Conservation (phyloP, 1,139 yeast genomes). For the Magnusiomyces suaveolens region DNA sequence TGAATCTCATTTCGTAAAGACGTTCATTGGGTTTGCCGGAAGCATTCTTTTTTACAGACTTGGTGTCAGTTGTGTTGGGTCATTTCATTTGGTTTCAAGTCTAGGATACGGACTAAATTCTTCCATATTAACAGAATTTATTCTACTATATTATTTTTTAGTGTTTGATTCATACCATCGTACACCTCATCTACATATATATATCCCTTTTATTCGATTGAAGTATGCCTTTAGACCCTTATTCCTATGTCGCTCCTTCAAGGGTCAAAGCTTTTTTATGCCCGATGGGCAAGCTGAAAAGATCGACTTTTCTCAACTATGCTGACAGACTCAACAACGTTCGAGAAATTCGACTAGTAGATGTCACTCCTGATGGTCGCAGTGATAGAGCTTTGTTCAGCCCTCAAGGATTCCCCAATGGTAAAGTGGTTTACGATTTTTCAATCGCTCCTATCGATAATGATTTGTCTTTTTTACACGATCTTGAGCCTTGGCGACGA, state of each 20-base stretch:
- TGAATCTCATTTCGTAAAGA: too few species aligned
- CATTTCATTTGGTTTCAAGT: too few species aligned
- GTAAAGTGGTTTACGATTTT: constrained; percentile 55
- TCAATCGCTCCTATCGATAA: constrained; percentile 42
- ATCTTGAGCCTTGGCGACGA: constrained; percentile 82
- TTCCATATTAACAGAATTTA: too few species aligned
- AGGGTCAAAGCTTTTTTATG: constrained; percentile 59
- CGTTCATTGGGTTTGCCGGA: too few species aligned
- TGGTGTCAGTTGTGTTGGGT: too few species aligned
- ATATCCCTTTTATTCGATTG: not conserved
- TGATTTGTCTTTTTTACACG: constrained; percentile 60
- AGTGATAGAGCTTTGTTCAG: constrained; percentile 47
- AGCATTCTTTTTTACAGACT: too few species aligned
- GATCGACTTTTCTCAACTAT: constrained; percentile 41
- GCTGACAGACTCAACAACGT: constrained; percentile 41
- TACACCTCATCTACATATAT: too few species aligned
- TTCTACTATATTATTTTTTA: too few species aligned
- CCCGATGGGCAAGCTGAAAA: constrained; percentile 53
- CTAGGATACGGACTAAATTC: too few species aligned
- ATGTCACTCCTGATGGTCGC: constrained; percentile 56
- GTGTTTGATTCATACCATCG: too few species aligned
- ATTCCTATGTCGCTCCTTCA: constrained; percentile 49
- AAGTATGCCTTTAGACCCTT: constrained; percentile 32
- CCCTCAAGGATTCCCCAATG: constrained; percentile 79
- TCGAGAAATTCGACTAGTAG: constrained; percentile 61